Evolutionary conservation across 75 land plant species (phyloP).

Genomic region (Pinus albicaulis): DNA sequence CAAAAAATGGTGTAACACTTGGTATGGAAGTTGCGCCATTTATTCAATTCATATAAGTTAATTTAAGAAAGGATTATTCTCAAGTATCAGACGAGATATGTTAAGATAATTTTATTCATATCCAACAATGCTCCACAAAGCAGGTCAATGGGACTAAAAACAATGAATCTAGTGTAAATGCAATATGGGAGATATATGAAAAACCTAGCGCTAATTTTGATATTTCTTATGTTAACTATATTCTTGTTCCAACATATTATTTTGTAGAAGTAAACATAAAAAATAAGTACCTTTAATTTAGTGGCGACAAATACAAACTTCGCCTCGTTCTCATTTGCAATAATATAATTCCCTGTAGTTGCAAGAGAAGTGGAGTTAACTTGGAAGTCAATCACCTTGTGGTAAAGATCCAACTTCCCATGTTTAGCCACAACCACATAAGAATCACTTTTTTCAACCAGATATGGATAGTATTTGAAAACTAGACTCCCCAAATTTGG

Average conservation of each 20-base stretch:
- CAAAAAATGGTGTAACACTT: no score
- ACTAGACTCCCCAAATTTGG: constrained; percentile 83
- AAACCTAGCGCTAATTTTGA: neutral
- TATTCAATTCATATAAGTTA: neutral
- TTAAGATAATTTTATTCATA: no score
- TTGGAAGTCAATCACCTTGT: constrained; percentile 63
- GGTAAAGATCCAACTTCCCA: constrained; percentile 70
- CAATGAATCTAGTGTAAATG: no score
- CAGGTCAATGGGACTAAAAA: no score
- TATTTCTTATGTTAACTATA: no score
- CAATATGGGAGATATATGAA: neutral
- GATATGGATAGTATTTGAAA: constrained; percentile 62
- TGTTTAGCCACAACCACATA: constrained; percentile 59
- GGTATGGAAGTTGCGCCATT: neutral
- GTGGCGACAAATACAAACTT: constrained; percentile 58
- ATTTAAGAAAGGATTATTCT: neutral
- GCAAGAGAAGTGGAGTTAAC: constrained; percentile 60
- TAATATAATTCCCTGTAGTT: constrained; percentile 33
- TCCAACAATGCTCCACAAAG: no score
- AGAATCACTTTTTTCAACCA: constrained; percentile 55
- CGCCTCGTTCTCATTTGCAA: constrained; percentile 58
- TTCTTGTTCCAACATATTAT: neutral
- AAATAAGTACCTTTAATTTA: constrained; percentile 56
- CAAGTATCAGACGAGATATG: neutral
- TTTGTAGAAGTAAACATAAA: no score